A percentile compares a stretch with the other conserved stretches of the same genome.
phyloP scores from a whole-genome alignment of 1,284 basidiomycete species.

The Farysia itapuensis region DNA sequence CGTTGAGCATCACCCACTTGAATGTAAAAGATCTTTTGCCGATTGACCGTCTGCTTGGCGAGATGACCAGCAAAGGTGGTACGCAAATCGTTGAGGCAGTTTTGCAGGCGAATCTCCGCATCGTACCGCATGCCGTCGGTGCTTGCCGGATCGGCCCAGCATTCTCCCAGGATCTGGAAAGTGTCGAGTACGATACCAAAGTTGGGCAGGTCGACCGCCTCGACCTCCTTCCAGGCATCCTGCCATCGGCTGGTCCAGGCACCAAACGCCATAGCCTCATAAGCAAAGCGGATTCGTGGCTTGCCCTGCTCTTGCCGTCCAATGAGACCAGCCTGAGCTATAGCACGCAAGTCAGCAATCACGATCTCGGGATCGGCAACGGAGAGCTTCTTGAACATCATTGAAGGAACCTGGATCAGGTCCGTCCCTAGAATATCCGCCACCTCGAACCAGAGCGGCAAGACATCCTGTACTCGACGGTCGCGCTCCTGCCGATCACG shows the following conservation, averaged over 20 bases:
- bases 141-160: constrained; percentile 46
- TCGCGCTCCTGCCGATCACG: too few relatives aligned
- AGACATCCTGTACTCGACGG: too few relatives aligned
- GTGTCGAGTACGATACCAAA: constrained; percentile 59
- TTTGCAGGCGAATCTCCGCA: constrained; percentile 3
- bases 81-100: constrained; percentile 3
- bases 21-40: too few relatives aligned
- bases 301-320: constrained; percentile 5
- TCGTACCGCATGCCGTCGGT: constrained; percentile 9
- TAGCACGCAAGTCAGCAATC: constrained; percentile 6
- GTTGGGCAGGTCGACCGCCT: constrained; percentile 47
- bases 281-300: constrained; percentile 3
- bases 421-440: too few relatives aligned
- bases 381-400: too few relatives aligned
- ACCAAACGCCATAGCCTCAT: constrained; percentile 40
- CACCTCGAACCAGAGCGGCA: too few relatives aligned
- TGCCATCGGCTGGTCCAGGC: constrained; percentile 44
- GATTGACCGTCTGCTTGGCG: too few relatives aligned
- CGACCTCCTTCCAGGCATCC: constrained; percentile 55
- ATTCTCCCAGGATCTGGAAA: constrained; percentile 59
- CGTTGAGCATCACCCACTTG: too few relatives aligned
- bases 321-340: constrained; percentile 7
- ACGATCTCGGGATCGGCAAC: constrained; percentile 4
- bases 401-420: too few relatives aligned
- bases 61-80: constrained; percentile 4